A percentile compares a stretch with the other conserved stretches of the same genome.
These are phyloP conservation scores for Plasmodium fragile DNA, from an alignment of 169 alveolate genomes.

Conservation along the genomic window DNA sequence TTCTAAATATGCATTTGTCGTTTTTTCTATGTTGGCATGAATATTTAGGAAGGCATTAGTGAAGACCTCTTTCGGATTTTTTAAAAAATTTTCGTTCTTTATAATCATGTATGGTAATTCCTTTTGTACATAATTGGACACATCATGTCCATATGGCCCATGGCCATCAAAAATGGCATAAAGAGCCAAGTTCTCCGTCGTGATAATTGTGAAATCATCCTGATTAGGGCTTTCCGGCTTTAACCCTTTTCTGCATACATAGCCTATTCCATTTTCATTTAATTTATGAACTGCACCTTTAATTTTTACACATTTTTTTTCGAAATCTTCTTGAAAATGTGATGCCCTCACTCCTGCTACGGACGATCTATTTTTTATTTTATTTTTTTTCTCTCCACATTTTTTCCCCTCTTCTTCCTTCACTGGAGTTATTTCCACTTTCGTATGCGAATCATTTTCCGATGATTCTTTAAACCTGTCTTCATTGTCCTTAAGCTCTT, in stretches of 20 bases:
- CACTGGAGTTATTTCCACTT: background rate
- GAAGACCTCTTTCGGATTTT: constrained; percentile 71
- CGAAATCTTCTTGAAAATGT: constrained; percentile 77
- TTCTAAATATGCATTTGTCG: constrained; percentile 47
- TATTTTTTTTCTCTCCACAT: constrained; percentile 15
- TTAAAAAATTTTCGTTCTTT: constrained; percentile 56
- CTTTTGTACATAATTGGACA: constrained; percentile 86
- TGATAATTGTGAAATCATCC: constrained; percentile 86
- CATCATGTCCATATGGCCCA: constrained; percentile 93
- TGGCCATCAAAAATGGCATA: constrained; percentile 94
- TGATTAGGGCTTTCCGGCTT: constrained; percentile 93
- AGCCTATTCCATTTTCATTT: constrained; percentile 84
- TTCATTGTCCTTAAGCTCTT: constrained; percentile 55
- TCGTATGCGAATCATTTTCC: constrained; percentile 10
- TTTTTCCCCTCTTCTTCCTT: constrained; percentile 7
- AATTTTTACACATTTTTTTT: constrained; percentile 74
- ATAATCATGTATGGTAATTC: constrained; percentile 81
- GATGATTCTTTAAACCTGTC: constrained; percentile 69
- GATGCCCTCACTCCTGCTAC: constrained; percentile 77
- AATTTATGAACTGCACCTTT: constrained; percentile 68
- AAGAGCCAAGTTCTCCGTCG: constrained; percentile 81
- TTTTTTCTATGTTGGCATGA: constrained; percentile 52
- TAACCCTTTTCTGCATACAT: constrained; percentile 89
- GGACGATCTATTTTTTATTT: constrained; percentile 57
- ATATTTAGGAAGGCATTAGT: constrained; percentile 58